Conservation (phyloP, 306 rosid genomes). For the Quercus bicolor region DNA sequence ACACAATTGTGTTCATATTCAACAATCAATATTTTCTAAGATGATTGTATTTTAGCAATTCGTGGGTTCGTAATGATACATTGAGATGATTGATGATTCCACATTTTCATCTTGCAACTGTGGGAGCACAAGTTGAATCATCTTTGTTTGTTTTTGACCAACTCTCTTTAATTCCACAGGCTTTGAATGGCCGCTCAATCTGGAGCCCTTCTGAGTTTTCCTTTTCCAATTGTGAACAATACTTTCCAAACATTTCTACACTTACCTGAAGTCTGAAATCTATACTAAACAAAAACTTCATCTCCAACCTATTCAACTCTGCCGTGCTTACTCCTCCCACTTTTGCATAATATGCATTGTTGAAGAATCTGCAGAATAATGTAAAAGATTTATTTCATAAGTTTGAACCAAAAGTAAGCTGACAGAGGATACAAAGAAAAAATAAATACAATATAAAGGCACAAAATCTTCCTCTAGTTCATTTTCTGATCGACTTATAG, state of each 20-base stretch:
- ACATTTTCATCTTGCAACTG: conserved; percentile 61
- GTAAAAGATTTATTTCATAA: conserved; percentile 2
- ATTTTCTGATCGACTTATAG: background rate
- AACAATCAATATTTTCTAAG: conserved; percentile 16
- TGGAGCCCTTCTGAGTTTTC: conserved; percentile 57
- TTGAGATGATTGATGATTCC: conserved; percentile 19
- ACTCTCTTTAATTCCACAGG: conserved; percentile 63
- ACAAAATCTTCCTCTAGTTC: background rate
- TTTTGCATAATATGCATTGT: conserved; percentile 93
- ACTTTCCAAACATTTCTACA: conserved; percentile 63
- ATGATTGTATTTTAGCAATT: conserved; percentile 9
- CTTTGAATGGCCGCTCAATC: conserved; percentile 76
- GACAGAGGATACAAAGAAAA: background rate
- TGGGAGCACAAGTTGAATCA: conserved; percentile 58
- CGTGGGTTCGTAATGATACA: conserved; percentile 15
- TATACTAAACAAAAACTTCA: conserved; percentile 73
- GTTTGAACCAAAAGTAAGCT: background rate
- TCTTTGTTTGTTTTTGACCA: conserved; percentile 79
- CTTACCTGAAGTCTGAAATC: conserved; percentile 87
- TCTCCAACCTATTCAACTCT: conserved; percentile 86
- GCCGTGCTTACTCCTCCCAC: conserved; percentile 88
- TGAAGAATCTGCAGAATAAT: conserved; percentile 70
- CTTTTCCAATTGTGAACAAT: conserved; percentile 65
- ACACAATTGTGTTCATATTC: background rate
- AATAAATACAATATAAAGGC: conserved; percentile 1